Conservation (phyloP, 2,329 filamentous ascomycete genomes). For the Monosporascus sp. region DNA sequence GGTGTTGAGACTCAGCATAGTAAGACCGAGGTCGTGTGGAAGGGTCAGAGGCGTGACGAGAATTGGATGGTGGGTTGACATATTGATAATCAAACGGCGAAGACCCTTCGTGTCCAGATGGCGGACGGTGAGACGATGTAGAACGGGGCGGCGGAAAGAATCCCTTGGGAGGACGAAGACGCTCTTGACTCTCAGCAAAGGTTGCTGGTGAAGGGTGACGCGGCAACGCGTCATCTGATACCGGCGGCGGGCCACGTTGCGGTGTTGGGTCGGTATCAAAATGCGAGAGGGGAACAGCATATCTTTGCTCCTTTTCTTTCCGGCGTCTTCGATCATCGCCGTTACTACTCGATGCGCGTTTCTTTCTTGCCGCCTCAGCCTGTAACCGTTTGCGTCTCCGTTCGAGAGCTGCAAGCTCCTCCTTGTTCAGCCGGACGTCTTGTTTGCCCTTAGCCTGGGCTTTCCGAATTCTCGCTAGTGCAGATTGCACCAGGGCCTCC, state of each 20-base stretch:
- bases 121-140: slow-evolving; percentile 32
- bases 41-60: slow-evolving; percentile 43
- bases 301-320: slow-evolving; percentile 40
- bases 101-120: slow-evolving; percentile 31
- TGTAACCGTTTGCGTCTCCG: slow-evolving; percentile 58
- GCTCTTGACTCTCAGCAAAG: slow-evolving; percentile 30
- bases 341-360: slow-evolving; percentile 27
- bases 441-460: slow-evolving; percentile 71
- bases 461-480: slow-evolving; percentile 72
- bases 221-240: slow-evolving; percentile 31
- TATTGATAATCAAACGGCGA: slow-evolving; percentile 45
- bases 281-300: slow-evolving; percentile 50
- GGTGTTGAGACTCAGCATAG: slow-evolving; percentile 21
- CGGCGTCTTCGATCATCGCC: slow-evolving; percentile 33
- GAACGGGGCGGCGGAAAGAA: slow-evolving; percentile 47
- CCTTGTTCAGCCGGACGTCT: slow-evolving; percentile 74
- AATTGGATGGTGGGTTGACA: slow-evolving; percentile 28
- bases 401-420: slow-evolving; percentile 78
- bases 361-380: slow-evolving; percentile 35
- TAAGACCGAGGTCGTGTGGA: slow-evolving; percentile 27
- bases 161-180: slow-evolving; percentile 41
- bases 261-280: slow-evolving; percentile 40
- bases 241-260: slow-evolving; percentile 24
- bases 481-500: slow-evolving; percentile 70
- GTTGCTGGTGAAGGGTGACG: slow-evolving; percentile 35